Evolutionary conservation across 768 basidiomycete genomes (phyloP).

Genomic region (Pholiota microspora): DNA sequence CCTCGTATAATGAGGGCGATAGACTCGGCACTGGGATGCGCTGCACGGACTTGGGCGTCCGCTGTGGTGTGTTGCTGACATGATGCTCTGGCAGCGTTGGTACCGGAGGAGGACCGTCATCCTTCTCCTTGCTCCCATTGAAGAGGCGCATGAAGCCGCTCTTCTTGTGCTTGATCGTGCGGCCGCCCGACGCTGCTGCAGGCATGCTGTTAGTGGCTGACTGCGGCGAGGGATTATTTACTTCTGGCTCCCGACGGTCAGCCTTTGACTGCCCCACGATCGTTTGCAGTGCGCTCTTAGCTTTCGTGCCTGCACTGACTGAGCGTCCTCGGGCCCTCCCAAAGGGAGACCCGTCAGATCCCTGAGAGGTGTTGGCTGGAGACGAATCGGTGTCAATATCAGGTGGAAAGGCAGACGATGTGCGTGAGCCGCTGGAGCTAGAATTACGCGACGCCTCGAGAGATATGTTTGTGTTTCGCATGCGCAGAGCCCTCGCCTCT

Average conservation of each 20-base stretch:
- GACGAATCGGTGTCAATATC: conserved; percentile 24
- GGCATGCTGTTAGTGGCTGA: conserved; percentile 13
- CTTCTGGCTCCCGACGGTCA: conserved; percentile 45
- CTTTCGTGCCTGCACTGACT: conserved; percentile 57
- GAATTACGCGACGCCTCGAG: conserved; percentile 23
- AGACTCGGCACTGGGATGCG: conserved; percentile 43
- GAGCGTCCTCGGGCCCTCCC: conserved; percentile 49
- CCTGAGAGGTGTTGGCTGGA: conserved; percentile 8
- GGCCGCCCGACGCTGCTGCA: conserved; percentile 29
- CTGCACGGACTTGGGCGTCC: conserved; percentile 26
- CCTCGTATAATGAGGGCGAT: conserved; percentile 32
- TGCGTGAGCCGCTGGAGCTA: conserved; percentile 22
- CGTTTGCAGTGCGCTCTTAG: conserved; percentile 44
- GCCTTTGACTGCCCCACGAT: conserved; percentile 38
- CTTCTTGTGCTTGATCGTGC: conserved; percentile 69
- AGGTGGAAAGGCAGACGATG: conserved; percentile 30
- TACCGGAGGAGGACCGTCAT: conserved; percentile 51
- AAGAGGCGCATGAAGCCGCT: conserved; percentile 82
- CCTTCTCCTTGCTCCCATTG: conserved; percentile 51
- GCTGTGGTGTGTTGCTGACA: conserved; percentile 25
- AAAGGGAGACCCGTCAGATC: conserved; percentile 11
- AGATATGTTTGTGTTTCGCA: conserved; percentile 44
- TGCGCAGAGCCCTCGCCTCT: conserved; percentile 73
- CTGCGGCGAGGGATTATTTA: conserved; percentile 14
- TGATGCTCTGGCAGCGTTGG: conserved; percentile 41